Conservation (phyloP, 805 yeast genomes). For the Wickerhamomyces tratensis region DNA sequence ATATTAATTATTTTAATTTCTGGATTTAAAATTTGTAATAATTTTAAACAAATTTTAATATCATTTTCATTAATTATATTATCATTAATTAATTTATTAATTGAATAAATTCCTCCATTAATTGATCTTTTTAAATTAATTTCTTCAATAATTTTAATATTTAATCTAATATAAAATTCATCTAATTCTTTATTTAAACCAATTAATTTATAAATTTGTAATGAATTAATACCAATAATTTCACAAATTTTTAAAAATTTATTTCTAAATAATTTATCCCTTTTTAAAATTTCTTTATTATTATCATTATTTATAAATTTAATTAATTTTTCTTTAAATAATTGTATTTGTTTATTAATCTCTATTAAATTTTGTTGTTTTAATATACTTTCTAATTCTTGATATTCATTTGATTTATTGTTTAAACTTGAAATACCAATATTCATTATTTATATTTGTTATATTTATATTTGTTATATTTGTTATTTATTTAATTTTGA, state of each 20-base stretch:
- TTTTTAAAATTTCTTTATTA: too few species aligned
- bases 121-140: slow-evolving; percentile 59
- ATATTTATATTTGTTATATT: too few species aligned
- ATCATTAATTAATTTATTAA: slow-evolving; percentile 38
- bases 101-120: slow-evolving; percentile 76
- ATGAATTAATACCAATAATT: slow-evolving; percentile 78
- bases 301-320: too few species aligned
- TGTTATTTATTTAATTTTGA: too few species aligned
- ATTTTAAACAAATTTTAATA: slow-evolving; percentile 42
- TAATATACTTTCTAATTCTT: too few species aligned
- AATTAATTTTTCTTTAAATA: too few species aligned
- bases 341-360: too few species aligned
- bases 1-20: slow-evolving; percentile 59
- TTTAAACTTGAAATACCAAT: too few species aligned
- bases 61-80: slow-evolving; percentile 32
- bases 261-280: slow-evolving; percentile 51
- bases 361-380: too few species aligned
- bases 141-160: slow-evolving; percentile 66
- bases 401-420: too few species aligned
- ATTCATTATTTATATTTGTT: too few species aligned
- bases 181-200: slow-evolving; percentile 15
- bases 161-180: slow-evolving; percentile 58
- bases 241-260: slow-evolving; percentile 72
- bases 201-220: slow-evolving; percentile 23
- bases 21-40: slow-evolving; percentile 50